Percentiles rank a stretch among this genome's conserved stretches.
These are phyloP conservation scores for Alopecurus myosuroides DNA, from an alignment of 176 grass and related monocot genomes.

Conservation along the genomic window DNA sequence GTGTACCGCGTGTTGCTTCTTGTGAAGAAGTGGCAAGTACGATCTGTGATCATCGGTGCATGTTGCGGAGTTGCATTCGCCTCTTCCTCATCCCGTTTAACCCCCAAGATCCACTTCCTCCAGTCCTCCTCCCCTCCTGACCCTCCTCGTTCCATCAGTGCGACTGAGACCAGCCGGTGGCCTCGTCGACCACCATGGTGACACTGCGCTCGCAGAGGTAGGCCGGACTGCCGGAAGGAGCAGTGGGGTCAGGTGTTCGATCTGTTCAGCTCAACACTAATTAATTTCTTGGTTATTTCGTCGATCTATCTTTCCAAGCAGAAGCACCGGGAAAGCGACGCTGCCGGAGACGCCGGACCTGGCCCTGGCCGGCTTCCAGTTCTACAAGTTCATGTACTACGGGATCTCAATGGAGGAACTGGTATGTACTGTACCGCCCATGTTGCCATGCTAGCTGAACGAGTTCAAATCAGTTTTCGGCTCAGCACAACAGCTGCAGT, in stretches of 20 bases:
- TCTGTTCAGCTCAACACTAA: background rate
- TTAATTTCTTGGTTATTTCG: background rate
- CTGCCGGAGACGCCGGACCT: background rate
- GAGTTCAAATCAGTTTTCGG: background rate
- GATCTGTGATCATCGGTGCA: background rate
- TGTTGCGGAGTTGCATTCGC: background rate
- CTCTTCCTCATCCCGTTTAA: background rate
- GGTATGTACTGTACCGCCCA: background rate
- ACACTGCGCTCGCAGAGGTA: background rate
- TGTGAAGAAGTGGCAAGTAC: background rate
- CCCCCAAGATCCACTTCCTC: background rate
- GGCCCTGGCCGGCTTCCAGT: background rate
- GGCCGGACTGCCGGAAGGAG: background rate
- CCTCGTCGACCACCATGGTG: background rate
- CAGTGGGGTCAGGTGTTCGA: background rate
- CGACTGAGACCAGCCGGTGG: background rate
- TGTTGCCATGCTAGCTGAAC: background rate
- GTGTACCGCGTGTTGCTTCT: background rate
- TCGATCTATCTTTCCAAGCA: background rate
- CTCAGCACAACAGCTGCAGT: background rate
- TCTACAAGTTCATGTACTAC: constrained; percentile 38
- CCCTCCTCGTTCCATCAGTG: background rate
- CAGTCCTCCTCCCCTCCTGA: background rate
- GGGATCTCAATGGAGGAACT: constrained; percentile 15
- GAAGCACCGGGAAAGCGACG: background rate